These are phyloP conservation scores for Diplodia scrobiculata DNA, from an alignment of 2,329 filamentous ascomycete species.

Conservation along the genomic window DNA sequence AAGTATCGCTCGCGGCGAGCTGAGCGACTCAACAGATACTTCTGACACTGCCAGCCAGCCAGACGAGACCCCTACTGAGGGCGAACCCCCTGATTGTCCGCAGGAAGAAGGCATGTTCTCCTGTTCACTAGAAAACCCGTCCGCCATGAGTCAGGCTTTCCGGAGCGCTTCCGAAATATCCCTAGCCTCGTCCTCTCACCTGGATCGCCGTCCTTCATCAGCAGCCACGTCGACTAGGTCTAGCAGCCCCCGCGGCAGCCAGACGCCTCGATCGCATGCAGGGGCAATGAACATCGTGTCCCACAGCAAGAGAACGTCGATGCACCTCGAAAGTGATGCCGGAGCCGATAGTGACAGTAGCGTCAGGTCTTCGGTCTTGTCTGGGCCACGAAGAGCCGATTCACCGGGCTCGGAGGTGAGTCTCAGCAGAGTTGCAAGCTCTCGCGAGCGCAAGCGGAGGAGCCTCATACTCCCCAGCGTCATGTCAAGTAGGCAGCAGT, in stretches of 20 bases:
- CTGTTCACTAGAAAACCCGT: slow-evolving; percentile 60
- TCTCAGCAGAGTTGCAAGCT: slow-evolving; percentile 73
- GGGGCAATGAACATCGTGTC: slow-evolving; percentile 59
- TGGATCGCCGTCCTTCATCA: slow-evolving; percentile 59
- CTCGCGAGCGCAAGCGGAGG: slow-evolving; percentile 79
- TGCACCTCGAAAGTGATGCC: slow-evolving; percentile 80
- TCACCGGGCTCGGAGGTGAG: slow-evolving; percentile 89
- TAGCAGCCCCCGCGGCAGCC: slow-evolving; percentile 85
- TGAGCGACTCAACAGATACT: slow-evolving; percentile 69
- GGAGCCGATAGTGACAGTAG: slow-evolving; percentile 87
- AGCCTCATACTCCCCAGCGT: slow-evolving; percentile 82
- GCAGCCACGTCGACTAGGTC: slow-evolving; percentile 77
- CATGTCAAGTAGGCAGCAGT: slow-evolving; percentile 81
- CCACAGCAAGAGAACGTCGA: slow-evolving; percentile 72
- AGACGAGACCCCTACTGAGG: slow-evolving; percentile 31
- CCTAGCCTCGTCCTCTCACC: slow-evolving; percentile 43
- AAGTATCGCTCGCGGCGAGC: slow-evolving; percentile 78
- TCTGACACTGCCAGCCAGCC: slow-evolving; percentile 29
- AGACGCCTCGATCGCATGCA: slow-evolving; percentile 83
- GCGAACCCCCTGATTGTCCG: slow-evolving; percentile 47
- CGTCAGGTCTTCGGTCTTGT: slow-evolving; percentile 75
- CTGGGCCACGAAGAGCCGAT: slow-evolving; percentile 73
- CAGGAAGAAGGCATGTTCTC: slow-evolving; percentile 61
- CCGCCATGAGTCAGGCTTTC: slow-evolving; percentile 60
- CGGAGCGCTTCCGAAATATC: slow-evolving; percentile 57